Base-by-base conservation (phyloP, 2,329 filamentous ascomycete genomes). In the Fusarium sp. region DNA sequence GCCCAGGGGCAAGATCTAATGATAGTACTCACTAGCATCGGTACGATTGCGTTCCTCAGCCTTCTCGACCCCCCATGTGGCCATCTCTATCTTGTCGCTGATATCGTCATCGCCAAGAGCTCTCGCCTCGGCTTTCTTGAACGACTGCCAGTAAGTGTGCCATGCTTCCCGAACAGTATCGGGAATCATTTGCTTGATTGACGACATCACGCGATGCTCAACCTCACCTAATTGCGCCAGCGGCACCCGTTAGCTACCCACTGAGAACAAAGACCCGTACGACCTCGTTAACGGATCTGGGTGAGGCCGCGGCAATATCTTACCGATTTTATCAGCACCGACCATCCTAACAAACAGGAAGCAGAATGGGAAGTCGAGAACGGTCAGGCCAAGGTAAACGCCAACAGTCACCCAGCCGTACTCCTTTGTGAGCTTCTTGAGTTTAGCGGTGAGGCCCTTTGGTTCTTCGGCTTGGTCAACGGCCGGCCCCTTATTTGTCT, bases 401-500 rank as follows among this genome's bases (percentile, higher is more conserved):
- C 94, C 95, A 8, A 98, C 82, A 2, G 95, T 95, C 6, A 93
- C 88, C 94, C 95, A 98, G 42, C 96, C 96, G 81, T 99, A 99
- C 81, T 98, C 95, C 70, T 91, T 90, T 5, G 92, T 94, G 48
- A 99, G 88, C 79, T 93, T 94, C 81, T 91, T 94, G 78, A 98
- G 84, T 30, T 92, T 88, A 70, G 90, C 90, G 4, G 91, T 91
- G 44, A 96, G 80, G 11, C 90, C 88, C 15, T 84, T 81, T 13
- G 70, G 75, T 70, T 78, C 64, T 42, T 75, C 64, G 13, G 69
- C 66, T 48, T 76, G 67, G 7, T 69, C 70, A 38, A 69, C 70
- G 18, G 67, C 67, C 15, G 72, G 58, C n/a, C 70, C 70, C 38
- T 75, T 73, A 49, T 69, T 76, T 49, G 75, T 70, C 60, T 78